Conservation (phyloP, 1,284 basidiomycete species). For the Ganoderma leucocontextum region DNA sequence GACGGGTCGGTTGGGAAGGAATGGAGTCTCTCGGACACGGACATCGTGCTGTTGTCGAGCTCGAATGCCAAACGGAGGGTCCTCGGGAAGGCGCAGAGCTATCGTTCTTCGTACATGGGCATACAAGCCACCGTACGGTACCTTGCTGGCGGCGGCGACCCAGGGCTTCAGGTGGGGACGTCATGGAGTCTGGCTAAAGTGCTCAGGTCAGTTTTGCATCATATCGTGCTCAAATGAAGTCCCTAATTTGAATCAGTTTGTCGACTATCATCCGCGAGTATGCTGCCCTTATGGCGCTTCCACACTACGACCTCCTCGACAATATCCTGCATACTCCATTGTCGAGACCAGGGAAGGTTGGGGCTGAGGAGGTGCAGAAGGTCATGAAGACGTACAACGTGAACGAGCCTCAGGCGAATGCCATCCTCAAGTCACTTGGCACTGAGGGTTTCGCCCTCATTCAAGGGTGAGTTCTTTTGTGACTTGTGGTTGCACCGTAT, state of each 20-base stretch:
- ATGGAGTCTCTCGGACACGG: constrained; percentile 82
- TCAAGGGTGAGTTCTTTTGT: constrained; percentile 78
- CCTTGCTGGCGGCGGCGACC: constrained; percentile 56
- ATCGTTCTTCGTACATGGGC: constrained; percentile 59
- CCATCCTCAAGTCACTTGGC: constrained; percentile 82
- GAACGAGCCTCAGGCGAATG: constrained; percentile 95
- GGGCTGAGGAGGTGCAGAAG: constrained; percentile 63
- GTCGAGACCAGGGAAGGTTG: constrained; percentile 55
- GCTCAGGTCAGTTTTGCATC: constrained; percentile 66
- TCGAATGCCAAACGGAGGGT: constrained; percentile 56
- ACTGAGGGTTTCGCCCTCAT: constrained; percentile 90
- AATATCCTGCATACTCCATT: constrained; percentile 77
- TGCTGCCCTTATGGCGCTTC: constrained; percentile 84
- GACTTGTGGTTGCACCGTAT: not conserved
- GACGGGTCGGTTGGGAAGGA: constrained; percentile 66
- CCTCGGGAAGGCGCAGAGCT: constrained; percentile 86
- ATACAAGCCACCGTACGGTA: constrained; percentile 61
- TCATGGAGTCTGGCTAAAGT: constrained; percentile 85
- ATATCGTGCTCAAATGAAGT: not conserved
- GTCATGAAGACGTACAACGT: constrained; percentile 80
- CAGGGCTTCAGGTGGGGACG: constrained; percentile 68
- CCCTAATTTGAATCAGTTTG: constrained; percentile 58
- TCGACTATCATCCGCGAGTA: constrained; percentile 95
- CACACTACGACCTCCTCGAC: constrained; percentile 82
- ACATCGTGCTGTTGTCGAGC: constrained; percentile 78